A percentile compares a stretch with the other conserved stretches of the same genome.
phyloP scores from a whole-genome alignment of 2,329 filamentous ascomycete genomes.

The Hypoxylon sp. region DNA sequence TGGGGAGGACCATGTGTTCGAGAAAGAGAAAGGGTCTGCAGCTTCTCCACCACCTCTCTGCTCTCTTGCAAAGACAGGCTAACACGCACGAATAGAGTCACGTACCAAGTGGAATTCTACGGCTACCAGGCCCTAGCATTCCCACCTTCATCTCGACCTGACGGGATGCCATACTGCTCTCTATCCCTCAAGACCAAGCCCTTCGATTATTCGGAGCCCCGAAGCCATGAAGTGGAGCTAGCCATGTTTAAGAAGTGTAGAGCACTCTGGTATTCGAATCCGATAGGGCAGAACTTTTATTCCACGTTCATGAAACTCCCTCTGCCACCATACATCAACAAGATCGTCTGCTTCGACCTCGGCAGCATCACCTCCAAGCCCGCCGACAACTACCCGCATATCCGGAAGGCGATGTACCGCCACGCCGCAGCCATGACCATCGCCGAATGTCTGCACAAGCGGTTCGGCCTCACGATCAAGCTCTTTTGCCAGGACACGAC shows the following conservation, averaged over 20 bases:
- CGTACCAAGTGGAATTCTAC: constrained; percentile 28
- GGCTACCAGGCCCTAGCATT: constrained; percentile 31
- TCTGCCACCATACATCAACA: constrained; percentile 29
- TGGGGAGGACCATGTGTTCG: constrained; percentile 1
- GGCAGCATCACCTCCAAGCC: constrained; percentile 25
- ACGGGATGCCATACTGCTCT: constrained; percentile 25
- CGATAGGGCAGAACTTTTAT: constrained; percentile 16
- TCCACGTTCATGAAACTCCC: constrained; percentile 34
- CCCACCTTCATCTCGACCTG: constrained; percentile 10
- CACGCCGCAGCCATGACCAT: constrained; percentile 20
- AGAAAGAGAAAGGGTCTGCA: constrained; percentile 23
- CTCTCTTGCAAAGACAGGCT: neutral
- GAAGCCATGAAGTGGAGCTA: neutral
- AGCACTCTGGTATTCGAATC: constrained; percentile 12
- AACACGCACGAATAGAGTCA: constrained; percentile 1
- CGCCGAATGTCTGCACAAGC: constrained; percentile 14
- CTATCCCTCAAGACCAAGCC: constrained; percentile 15
- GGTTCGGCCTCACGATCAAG: constrained; percentile 20
- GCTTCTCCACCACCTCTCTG: too few relatives aligned
- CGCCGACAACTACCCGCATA: neutral
- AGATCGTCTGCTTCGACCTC: constrained; percentile 36
- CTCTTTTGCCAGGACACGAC: constrained; percentile 38
- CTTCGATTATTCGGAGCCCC: neutral
- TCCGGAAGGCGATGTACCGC: constrained; percentile 14
- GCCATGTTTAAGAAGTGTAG: constrained; percentile 10